Conservation (phyloP, 2,329 filamentous ascomycete species). For the Aureobasidium sp. region DNA sequence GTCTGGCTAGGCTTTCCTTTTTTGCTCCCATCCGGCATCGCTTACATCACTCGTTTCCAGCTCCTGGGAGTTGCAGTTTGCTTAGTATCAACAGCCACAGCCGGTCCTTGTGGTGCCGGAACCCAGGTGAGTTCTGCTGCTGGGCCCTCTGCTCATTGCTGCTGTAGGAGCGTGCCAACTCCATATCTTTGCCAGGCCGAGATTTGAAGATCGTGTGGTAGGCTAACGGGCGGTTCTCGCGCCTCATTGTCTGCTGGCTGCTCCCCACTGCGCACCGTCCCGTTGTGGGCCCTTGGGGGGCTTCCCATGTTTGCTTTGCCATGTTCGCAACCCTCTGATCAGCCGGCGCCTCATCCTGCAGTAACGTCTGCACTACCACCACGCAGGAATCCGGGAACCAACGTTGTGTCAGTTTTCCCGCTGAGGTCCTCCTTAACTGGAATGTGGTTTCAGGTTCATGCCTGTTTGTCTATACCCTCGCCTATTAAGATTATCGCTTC, state of each 20-base stretch:
- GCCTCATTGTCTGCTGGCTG: slow-evolving; percentile 2
- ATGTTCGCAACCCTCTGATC: slow-evolving; percentile 4
- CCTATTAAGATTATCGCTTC: not conserved
- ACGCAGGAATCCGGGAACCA: slow-evolving; percentile 8
- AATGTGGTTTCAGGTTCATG: slow-evolving; percentile 8
- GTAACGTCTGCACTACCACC: slow-evolving; percentile 9
- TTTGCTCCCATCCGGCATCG: not conserved
- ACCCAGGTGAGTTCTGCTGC: not conserved
- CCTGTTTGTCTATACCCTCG: not conserved
- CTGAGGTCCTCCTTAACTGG: not conserved
- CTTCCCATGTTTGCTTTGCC: slow-evolving; percentile 9
- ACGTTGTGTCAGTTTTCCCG: slow-evolving; percentile 4
- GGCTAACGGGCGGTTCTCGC: slow-evolving; percentile 8
- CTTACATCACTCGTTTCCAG: not conserved
- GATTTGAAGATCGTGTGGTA: not conserved
- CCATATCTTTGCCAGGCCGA: not conserved
- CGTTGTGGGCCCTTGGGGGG: slow-evolving; percentile 4
- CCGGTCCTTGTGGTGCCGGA: not conserved
- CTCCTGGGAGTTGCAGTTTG: not conserved
- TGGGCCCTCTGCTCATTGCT: not conserved
- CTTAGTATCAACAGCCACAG: not conserved
- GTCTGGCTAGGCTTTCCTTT: slow-evolving; percentile 10
- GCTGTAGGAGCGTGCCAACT: not conserved
- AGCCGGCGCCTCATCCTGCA: slow-evolving; percentile 2
- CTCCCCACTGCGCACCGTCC: slow-evolving; percentile 9